Evolutionary conservation across 2,329 filamentous ascomycete genomes (phyloP), one percentile per base, ranked within the genome.

Genomic region (Fusarium solani-melongenae): DNA sequence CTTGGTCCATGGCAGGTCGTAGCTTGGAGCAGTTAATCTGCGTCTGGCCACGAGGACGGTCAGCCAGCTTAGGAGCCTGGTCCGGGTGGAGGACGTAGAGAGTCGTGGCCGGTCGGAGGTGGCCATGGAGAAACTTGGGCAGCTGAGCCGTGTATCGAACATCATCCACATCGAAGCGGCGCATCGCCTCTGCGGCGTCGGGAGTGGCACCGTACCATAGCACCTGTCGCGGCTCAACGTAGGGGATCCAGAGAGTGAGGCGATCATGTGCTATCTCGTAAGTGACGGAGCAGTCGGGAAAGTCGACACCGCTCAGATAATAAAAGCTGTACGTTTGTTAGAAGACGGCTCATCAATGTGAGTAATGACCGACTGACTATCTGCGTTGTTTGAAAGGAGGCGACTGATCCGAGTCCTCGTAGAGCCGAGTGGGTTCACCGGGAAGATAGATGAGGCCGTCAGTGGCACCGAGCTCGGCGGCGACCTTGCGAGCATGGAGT

Each of bases 161-260:
- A 46, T 90, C 87, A 79, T 96, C 93, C 63, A 96, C 88, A 73
- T 96, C 91, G 74, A 91, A 91, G 63, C 84, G 86, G 3, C 83
- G 84, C 73, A 89, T 84, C 66, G 92, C 92, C 66, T 93, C 90
- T 15, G 91, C 87, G 12, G 86, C 83, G 11, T 86, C 88, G 0
- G 91, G 91, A 24, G 87, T 89, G 36, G 85, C 86, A 17, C 92
- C 92, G 77, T 89, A 89, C 87, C 89, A 94, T 57, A 94, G 88
- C 12, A 89, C 85, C 74, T 88, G 85, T 17, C 85, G 86, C 15
- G 88, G 89, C 73, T 93, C 89, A 72, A 91, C 89, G 75, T 90
- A 89, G 3, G 93, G 93, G 56, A 96, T 90, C 88, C 92, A 96
- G 31, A 96, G 88, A 6, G 88, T 90, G 65, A 96, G 87, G 24